These are phyloP conservation scores for Trichomonas vaginalis DNA, from an alignment of 208 protist genomes.

Conservation along the genomic window DNA sequence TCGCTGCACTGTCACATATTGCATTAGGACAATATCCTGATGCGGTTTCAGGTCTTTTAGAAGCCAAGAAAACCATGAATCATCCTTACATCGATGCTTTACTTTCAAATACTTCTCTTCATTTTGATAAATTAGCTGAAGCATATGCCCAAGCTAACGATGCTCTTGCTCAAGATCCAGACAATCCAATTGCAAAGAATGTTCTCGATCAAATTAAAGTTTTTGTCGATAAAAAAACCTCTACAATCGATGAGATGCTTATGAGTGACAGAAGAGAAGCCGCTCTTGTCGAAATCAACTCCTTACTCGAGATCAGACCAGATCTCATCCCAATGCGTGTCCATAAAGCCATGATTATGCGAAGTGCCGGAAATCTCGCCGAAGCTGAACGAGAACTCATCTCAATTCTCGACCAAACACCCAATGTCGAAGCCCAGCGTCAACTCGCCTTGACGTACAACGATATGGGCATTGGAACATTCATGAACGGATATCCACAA, in stretches of 20 bases:
- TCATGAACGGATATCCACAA: not conserved
- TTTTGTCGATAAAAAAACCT: not conserved
- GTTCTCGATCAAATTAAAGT: not conserved
- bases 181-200: not conserved
- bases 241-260: constrained; percentile 1
- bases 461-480: constrained; percentile 2
- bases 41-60: not conserved
- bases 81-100: not conserved
- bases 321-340: not conserved
- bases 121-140: not conserved
- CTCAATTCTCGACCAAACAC: not conserved
- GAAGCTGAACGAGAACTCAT: not conserved
- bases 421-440: not conserved
- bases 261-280: not conserved
- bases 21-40: not conserved
- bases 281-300: not conserved
- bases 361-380: not conserved
- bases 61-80: not conserved
- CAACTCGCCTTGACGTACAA: not conserved
- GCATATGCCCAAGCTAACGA: not conserved
- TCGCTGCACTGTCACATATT: not conserved
- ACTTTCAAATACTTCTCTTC: not conserved
- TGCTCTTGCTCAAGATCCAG: not conserved
- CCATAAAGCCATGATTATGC: not conserved
- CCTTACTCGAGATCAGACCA: not conserved